Conservation (phyloP, 2,329 filamentous ascomycete species). For the Celoporthe dispersa region DNA sequence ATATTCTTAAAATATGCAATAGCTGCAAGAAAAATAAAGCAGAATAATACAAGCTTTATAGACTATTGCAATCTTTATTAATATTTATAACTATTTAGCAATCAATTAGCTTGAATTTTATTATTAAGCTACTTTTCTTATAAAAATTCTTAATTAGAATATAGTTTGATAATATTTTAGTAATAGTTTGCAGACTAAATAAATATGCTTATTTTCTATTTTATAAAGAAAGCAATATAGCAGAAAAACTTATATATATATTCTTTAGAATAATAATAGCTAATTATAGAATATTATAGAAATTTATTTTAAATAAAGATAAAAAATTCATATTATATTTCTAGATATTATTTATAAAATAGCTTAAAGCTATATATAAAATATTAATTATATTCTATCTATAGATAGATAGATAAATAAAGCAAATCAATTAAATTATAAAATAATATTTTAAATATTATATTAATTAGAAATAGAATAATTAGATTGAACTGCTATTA, state of each 20-base stretch:
- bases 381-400: too few species aligned
- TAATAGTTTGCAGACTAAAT: too few species aligned
- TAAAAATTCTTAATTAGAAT: neutral
- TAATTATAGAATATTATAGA: neutral
- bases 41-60: slow-evolving; percentile 12
- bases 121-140: slow-evolving; percentile 7
- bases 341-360: too few species aligned
- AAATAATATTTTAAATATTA: too few species aligned
- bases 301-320: neutral
- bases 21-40: neutral
- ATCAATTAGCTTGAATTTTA: slow-evolving; percentile 22
- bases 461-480: too few species aligned
- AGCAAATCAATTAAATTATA: too few species aligned
- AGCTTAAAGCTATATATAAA: too few species aligned
- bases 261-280: neutral
- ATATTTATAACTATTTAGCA: neutral
- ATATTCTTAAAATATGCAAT: neutral
- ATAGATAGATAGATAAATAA: too few species aligned
- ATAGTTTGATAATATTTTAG: neutral
- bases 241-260: too few species aligned
- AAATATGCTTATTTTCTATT: too few species aligned
- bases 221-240: slow-evolving; percentile 4
- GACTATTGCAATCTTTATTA: neutral
- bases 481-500: neutral
- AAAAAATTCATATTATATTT: neutral